Evolutionary conservation across 1,284 basidiomycete genomes (phyloP).

Genomic region (Ganoderma resinaceum): DNA sequence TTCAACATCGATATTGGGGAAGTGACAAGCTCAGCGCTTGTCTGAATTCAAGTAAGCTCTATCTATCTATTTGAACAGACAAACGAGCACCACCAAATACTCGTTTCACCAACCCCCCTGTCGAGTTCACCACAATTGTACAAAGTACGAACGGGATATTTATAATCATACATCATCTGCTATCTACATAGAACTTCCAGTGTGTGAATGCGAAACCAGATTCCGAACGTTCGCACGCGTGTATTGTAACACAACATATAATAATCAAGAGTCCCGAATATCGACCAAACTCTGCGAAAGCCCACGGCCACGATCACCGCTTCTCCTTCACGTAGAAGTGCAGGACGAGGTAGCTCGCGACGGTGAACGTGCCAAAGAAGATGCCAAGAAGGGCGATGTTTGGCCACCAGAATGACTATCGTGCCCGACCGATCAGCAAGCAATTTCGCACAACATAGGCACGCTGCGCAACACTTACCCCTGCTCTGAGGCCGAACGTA

Average conservation of each 20-base stretch:
- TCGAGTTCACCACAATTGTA: too few relatives aligned
- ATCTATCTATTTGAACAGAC: too few relatives aligned
- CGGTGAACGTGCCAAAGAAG: conserved; percentile 82
- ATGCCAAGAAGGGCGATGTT: conserved; percentile 85
- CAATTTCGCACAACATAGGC: not conserved
- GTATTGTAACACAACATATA: not conserved
- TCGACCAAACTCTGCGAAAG: not conserved
- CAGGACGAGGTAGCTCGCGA: conserved; percentile 79
- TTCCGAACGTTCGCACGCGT: not conserved
- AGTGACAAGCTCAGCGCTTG: too few relatives aligned
- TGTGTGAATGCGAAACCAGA: not conserved
- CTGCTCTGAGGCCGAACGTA: conserved; percentile 87
- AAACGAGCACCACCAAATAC: too few relatives aligned
- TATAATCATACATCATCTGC: conserved; percentile 12
- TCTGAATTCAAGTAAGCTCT: too few relatives aligned
- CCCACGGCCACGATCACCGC: conserved; percentile 56
- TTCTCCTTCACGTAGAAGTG: conserved; percentile 92
- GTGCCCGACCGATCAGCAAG: conserved; percentile 8
- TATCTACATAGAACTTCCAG: conserved; percentile 5
- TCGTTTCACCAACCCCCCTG: too few relatives aligned
- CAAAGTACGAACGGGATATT: not conserved
- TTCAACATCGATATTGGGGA: too few relatives aligned
- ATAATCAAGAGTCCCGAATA: not conserved
- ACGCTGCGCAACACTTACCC: conserved; percentile 52
- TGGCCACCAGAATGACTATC: conserved; percentile 94